A percentile compares a stretch with the other conserved stretches of the same genome.
Evolutionary conservation across 202 grass and related monocot genomes (phyloP).

Genomic region (Alloteropsis angusta): DNA sequence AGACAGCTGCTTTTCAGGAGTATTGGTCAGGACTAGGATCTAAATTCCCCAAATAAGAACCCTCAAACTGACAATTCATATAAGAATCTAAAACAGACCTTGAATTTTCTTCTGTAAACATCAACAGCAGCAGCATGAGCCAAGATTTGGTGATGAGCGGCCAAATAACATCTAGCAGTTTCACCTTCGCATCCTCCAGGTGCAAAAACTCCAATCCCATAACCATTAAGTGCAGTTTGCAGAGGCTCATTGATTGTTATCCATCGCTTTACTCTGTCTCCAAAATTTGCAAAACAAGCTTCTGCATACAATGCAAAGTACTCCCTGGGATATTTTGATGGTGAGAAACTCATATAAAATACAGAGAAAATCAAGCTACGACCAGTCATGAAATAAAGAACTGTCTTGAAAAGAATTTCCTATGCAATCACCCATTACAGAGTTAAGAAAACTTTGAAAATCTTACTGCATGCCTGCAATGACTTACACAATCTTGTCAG

Average conservation of each 20-base stretch:
- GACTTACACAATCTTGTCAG: constrained; percentile 95
- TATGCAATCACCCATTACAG: neutral
- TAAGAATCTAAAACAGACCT: constrained; percentile 37
- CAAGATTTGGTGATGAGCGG: constrained; percentile 80
- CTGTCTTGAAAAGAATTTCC: neutral
- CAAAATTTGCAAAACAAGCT: constrained; percentile 93
- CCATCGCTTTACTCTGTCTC: constrained; percentile 96
- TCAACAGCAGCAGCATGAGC: constrained; percentile 82
- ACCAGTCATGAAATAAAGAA: neutral
- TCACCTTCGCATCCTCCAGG: constrained; percentile 59
- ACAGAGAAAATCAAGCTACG: constrained; percentile 22
- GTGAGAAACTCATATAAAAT: constrained; percentile 32
- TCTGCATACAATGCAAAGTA: constrained; percentile 96
- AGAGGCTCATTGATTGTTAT: constrained; percentile 97
- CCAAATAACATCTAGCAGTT: constrained; percentile 56
- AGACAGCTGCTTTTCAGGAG: neutral
- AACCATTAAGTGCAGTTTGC: constrained; percentile 90
- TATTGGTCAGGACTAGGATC: neutral
- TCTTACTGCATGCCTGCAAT: constrained; percentile 13
- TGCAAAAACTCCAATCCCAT: constrained; percentile 80
- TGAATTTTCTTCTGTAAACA: constrained; percentile 86
- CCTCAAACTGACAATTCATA: neutral
- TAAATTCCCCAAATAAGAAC: neutral
- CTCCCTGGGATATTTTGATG: constrained; percentile 53
- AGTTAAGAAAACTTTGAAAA: neutral